phyloP scores from a whole-genome alignment of 1,284 basidiomycete species.

The Sutorius eximius region DNA sequence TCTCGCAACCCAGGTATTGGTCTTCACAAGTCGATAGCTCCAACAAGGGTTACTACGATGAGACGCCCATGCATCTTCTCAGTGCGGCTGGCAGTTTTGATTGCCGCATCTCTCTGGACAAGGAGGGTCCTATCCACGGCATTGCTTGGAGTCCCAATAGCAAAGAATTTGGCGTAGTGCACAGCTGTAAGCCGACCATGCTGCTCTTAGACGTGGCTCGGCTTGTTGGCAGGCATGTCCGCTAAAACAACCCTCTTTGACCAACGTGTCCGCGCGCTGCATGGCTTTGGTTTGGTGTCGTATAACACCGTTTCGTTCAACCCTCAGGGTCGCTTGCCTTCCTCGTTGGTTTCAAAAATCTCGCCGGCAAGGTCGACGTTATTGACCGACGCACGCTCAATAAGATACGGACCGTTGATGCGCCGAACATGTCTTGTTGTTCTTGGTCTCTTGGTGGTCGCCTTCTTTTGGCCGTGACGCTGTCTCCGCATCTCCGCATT shows the following conservation, averaged over 20 bases:
- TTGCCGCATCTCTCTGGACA: slow-evolving; percentile 89
- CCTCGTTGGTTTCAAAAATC: slow-evolving; percentile 94
- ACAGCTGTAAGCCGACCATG: slow-evolving; percentile 76
- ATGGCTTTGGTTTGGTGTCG: slow-evolving; percentile 89
- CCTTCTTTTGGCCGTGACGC: slow-evolving; percentile 90
- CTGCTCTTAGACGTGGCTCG: not conserved
- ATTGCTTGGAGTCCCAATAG: slow-evolving; percentile 97
- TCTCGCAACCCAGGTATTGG: slow-evolving; percentile 82
- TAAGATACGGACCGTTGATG: slow-evolving; percentile 87
- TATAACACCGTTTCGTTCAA: slow-evolving; percentile 95
- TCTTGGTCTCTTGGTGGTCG: slow-evolving; percentile 96
- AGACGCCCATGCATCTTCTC: slow-evolving; percentile 93
- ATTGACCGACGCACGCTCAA: slow-evolving; percentile 86
- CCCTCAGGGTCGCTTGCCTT: slow-evolving; percentile 87
- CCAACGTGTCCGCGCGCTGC: slow-evolving; percentile 82
- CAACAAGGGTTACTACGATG: slow-evolving; percentile 98
- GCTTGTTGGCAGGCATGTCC: slow-evolving; percentile 74
- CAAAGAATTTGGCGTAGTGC: slow-evolving; percentile 94
- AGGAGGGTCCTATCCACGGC: slow-evolving; percentile 97
- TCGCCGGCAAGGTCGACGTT: slow-evolving; percentile 91
- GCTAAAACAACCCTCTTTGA: slow-evolving; percentile 93
- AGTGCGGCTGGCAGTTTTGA: slow-evolving; percentile 96
- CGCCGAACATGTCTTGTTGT: slow-evolving; percentile 90
- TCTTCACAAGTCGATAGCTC: slow-evolving; percentile 96
- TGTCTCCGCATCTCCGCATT: slow-evolving; percentile 91